Evolutionary conservation across 2,329 filamentous ascomycete species (phyloP), one percentile per base, ranked within the genome.

Genomic region (Pezicula rhizophila): DNA sequence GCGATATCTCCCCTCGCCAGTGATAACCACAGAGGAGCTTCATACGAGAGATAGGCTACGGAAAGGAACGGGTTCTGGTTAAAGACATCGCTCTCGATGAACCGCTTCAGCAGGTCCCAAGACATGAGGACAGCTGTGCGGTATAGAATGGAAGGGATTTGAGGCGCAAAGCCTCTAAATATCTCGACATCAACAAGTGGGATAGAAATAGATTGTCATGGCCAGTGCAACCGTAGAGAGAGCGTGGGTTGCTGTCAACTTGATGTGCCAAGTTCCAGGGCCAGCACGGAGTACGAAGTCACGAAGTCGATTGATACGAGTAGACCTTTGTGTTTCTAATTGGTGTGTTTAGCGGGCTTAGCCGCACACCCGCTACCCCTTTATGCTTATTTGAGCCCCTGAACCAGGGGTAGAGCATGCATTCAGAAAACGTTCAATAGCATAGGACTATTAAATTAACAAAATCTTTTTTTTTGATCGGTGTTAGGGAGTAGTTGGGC

Each of bases 81-180:
- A 78, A 93, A 93, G 76, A 93, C 87, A 77, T 93, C 88, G 75
- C 86, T 90, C 79, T 92, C 87, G 75, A 93, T 83, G 80, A 92
- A 91, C 71, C 88, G 83, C 77, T 89, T 86, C 68, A 93, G 79
- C 74, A 93, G 77, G 76, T 91, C 86, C 87, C 87, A 92, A 75
- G 83, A 86, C 83, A 84, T 85, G 74, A 69, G 68, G 50, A 43
- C 42, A 42, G 38, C 40, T 49, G 48, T 50, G 45, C 46, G 54
- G 45, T 52, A 44, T 52, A 46, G 47, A 47, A 31, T 44, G 42
- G 45, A 45, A 43, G 49, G 37, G 43, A 37, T 47, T 45, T 54
- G 61, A 64, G 61, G 60, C 60, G 55, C 57, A 58, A 61, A 55
- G 61, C 61, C 61, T 61, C 61, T 58, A 53, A 55, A 58, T 52